Percentiles rank a stretch among this genome's conserved stretches.
Evolutionary conservation across 768 basidiomycete genomes (phyloP).

Genomic region (Hydnomerulius pinastri): DNA sequence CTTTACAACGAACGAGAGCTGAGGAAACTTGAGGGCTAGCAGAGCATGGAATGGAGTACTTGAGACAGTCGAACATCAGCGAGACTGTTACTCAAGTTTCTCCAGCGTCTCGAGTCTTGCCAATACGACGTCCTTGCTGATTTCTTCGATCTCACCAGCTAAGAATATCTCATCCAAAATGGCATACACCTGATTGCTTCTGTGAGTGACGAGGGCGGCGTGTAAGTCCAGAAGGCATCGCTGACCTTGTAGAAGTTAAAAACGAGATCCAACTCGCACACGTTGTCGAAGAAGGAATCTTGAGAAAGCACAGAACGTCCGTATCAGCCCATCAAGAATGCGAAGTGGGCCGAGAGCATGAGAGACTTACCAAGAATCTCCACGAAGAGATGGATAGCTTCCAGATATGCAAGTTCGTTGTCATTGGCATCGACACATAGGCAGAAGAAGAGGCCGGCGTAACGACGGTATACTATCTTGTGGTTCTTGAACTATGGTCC

Average conservation of each 20-base stretch:
- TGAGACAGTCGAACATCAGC: conserved; percentile 9
- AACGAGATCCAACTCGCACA: conserved; percentile 96
- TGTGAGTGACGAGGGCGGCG: conserved; percentile 6
- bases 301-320: background rate
- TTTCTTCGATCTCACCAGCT: conserved; percentile 98
- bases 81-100: conserved; percentile 71
- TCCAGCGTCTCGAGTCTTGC: conserved; percentile 89
- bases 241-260: conserved; percentile 97
- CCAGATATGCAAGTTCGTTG: conserved; percentile 95
- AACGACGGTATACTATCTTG: conserved; percentile 96
- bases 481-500: conserved; percentile 86
- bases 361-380: conserved; percentile 83
- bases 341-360: background rate
- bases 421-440: conserved; percentile 98
- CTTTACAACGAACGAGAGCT: conserved; percentile 9
- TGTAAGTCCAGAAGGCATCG: background rate
- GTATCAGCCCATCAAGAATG: background rate
- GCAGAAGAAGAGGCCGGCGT: conserved; percentile 97
- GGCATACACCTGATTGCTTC: conserved; percentile 77
- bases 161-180: conserved; percentile 98
- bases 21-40: conserved; percentile 7
- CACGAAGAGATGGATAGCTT: conserved; percentile 97
- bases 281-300: conserved; percentile 99
- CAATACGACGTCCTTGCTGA: conserved; percentile 94
- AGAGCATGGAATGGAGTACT: conserved; percentile 6